Percentiles rank a stretch among this genome's conserved stretches.
These are phyloP conservation scores for Sanghuangporus weigelae DNA, from an alignment of 1,284 basidiomycete genomes.

Conservation along the genomic window DNA sequence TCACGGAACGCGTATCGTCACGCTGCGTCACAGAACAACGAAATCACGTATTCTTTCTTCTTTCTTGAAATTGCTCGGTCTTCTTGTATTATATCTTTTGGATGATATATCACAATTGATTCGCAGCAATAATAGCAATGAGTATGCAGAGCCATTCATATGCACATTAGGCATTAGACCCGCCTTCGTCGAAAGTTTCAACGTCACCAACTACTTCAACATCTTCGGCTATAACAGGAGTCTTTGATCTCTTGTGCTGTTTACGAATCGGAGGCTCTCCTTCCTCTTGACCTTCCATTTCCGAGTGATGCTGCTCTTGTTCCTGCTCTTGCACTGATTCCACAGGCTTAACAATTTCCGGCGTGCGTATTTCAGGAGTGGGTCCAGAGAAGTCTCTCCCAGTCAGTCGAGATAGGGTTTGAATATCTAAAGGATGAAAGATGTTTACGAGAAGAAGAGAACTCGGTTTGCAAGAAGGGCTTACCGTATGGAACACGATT, in stretches of 20 bases:
- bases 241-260: slow-evolving; percentile 12
- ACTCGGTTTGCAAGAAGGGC: slow-evolving; percentile 15
- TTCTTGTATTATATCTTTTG: not conserved
- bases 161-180: not conserved
- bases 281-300: not conserved
- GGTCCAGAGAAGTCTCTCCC: slow-evolving; percentile 79
- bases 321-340: slow-evolving; percentile 4
- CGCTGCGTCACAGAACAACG: not conserved
- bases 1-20: not conserved
- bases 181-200: slow-evolving; percentile 9
- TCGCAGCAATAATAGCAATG: not conserved
- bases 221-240: slow-evolving; percentile 6
- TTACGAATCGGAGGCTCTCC: not conserved
- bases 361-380: slow-evolving; percentile 60
- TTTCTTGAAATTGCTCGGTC: too few relatives aligned
- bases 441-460: not conserved
- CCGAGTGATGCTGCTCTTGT: not conserved
- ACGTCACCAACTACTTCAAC: slow-evolving; percentile 17
- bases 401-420: slow-evolving; percentile 65
- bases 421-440: slow-evolving; percentile 45
- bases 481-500: slow-evolving; percentile 67
- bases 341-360: slow-evolving; percentile 21
- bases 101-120: not conserved
- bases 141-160: not conserved
- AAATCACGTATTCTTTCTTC: too few relatives aligned